Percentiles rank a stretch among this genome's conserved stretches.
phyloP scores from a whole-genome alignment of 257 asterid species.

The Fraxinus anomala region DNA sequence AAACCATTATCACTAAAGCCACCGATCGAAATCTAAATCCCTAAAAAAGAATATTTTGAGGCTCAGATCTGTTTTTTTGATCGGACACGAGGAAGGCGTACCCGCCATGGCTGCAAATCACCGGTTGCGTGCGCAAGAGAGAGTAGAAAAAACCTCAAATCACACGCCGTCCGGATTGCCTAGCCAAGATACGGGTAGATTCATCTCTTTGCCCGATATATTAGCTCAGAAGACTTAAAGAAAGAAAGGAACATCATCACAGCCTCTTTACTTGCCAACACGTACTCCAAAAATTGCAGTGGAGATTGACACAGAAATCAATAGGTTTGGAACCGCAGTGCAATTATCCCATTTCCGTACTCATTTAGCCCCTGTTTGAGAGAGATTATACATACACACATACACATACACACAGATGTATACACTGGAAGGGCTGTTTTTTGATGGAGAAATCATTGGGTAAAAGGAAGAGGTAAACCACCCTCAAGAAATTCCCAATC shows the following conservation, averaged over 20 bases:
- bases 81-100: neutral
- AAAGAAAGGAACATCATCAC: slow-evolving; percentile 25
- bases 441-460: neutral
- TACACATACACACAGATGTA: too few species aligned
- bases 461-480: neutral
- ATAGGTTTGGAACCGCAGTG: neutral
- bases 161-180: slow-evolving; percentile 27
- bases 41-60: neutral
- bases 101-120: slow-evolving; percentile 41
- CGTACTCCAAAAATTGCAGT: too few species aligned
- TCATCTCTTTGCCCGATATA: neutral
- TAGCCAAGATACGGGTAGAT: slow-evolving; percentile 29
- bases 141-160: neutral
- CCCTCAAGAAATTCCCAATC: neutral
- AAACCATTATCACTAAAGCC: too few species aligned
- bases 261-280: slow-evolving; percentile 13
- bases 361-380: neutral
- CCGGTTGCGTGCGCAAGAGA: slow-evolving; percentile 27
- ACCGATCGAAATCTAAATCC: too few species aligned
- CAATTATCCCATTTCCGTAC: neutral
- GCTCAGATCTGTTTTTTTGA: slow-evolving; percentile 16
- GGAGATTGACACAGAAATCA: too few species aligned
- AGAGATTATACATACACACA: neutral
- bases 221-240: slow-evolving; percentile 1
- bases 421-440: neutral